Base-by-base conservation (phyloP, 495 filamentous ascomycete species). In the Penicillium goetzii region DNA sequence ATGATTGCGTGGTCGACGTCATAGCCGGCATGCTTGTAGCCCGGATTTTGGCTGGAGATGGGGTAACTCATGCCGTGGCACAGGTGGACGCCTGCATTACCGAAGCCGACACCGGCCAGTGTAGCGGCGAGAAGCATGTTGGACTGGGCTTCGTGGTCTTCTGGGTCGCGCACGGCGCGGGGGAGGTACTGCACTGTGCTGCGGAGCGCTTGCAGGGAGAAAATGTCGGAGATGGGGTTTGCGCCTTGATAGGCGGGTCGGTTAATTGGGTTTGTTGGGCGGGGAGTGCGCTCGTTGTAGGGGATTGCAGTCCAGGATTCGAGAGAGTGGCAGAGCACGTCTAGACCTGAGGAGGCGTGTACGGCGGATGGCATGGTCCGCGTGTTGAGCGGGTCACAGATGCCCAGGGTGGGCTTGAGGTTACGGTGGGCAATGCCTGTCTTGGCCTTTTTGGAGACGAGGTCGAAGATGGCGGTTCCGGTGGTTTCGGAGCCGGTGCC, bases 61-160 rank as follows among this genome's bases (percentile, higher is more conserved):
- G 94, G 94, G 73, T 99, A 99, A 40, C 87, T 91, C 93, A 98
- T 97, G 59, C 93, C 95, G 71, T 99, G 95, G 78, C 95, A 99
- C 6, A 99, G 81, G 78, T 99, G 95, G 2, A 99, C 95, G 40
- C 95, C 95, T 1, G 95, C 95, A 72, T 99, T 99, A 28, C 95
- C 95, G 76, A 98, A 99, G 0, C 95, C 95, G 2, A 99, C 92
- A 15, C 95, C 95, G 0, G 95, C 95, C 0, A 99, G 79, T 0
- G 95, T 98, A 0, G 94, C 92, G 3, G 95, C 95, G 11, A 98
- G 88, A 11, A 98, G 83, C 95, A 99, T 99, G 78, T 98, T 84
- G 10, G 82, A 87, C 78, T 97, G 94, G 0, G 95, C 95, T 72
- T 97, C 95, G 58, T 83, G 79, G 76, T 98, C 96, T 8, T 96